phyloP scores from a whole-genome alignment of 1,284 basidiomycete genomes.

The Pyrrhoderma lamaoense region DNA sequence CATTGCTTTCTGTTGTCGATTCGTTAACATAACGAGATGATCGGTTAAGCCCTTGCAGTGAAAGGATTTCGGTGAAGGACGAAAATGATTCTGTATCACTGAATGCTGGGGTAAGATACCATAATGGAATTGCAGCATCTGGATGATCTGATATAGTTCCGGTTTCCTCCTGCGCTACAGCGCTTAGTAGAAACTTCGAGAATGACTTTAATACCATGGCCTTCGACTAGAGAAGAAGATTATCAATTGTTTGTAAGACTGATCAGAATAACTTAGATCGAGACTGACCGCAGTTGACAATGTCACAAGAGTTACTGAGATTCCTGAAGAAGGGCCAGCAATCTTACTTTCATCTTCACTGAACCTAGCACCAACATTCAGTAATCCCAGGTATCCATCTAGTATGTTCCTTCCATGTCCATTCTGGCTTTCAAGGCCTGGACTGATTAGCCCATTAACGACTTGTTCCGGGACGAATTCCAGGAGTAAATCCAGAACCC shows the following conservation, averaged over 20 bases:
- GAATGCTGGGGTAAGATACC: slow-evolving; percentile 51
- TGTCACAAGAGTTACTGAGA: slow-evolving; percentile 56
- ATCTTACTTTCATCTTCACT: slow-evolving; percentile 37
- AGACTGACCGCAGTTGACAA: slow-evolving; percentile 53
- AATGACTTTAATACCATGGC: slow-evolving; percentile 54
- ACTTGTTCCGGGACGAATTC: slow-evolving; percentile 64
- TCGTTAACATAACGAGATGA: background rate
- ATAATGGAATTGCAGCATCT: slow-evolving; percentile 27
- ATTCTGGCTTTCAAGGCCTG: slow-evolving; percentile 41
- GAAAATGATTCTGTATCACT: slow-evolving; percentile 37
- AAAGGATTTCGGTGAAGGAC: slow-evolving; percentile 39
- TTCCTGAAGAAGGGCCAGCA: slow-evolving; percentile 27
- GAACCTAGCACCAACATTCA: slow-evolving; percentile 58
- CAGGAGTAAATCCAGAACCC: slow-evolving; percentile 75
- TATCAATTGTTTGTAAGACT: background rate
- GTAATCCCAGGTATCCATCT: slow-evolving; percentile 68
- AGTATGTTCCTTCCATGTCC: slow-evolving; percentile 55
- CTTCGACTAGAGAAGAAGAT: slow-evolving; percentile 44
- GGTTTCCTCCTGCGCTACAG: slow-evolving; percentile 17
- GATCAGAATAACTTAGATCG: background rate
- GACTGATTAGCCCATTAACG: slow-evolving; percentile 37
- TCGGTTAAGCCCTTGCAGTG: slow-evolving; percentile 14
- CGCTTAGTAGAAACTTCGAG: slow-evolving; percentile 47
- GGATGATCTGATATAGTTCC: background rate
- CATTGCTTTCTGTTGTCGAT: slow-evolving; percentile 10